phyloP scores from a whole-genome alignment of 2,329 filamentous ascomycete species.

The Simplicillium aogashimaense region DNA sequence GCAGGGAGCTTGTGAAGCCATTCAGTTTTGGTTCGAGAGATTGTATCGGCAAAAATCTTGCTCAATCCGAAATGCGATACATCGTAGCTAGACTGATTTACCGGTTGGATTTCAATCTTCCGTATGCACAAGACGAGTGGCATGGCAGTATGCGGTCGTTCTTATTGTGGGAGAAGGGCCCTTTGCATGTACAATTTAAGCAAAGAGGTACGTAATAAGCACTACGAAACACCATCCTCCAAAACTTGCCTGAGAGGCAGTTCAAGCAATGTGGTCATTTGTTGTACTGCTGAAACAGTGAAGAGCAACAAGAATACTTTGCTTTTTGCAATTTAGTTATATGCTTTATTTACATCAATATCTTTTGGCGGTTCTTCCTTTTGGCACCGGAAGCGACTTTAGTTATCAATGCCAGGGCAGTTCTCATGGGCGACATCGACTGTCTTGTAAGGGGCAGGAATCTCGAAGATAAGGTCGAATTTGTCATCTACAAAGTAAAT shows the following conservation, averaged over 20 bases:
- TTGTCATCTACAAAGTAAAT: background rate
- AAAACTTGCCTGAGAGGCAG: too few species aligned
- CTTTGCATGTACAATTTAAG: too few species aligned
- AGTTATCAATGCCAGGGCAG: constrained; percentile 3
- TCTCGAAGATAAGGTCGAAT: constrained; percentile 4
- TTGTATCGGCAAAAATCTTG: constrained; percentile 30
- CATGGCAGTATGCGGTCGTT: constrained; percentile 9
- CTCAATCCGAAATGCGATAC: constrained; percentile 37
- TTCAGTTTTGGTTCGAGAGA: constrained; percentile 28
- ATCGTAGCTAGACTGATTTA: constrained; percentile 32
- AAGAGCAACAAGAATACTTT: too few species aligned
- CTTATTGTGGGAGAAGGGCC: constrained; percentile 10
- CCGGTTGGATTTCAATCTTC: constrained; percentile 32
- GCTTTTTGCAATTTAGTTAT: too few species aligned
- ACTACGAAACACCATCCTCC: too few species aligned
- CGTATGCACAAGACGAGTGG: constrained; percentile 10
- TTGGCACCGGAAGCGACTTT: background rate
- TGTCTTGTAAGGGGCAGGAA: constrained; percentile 2
- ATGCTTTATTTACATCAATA: too few species aligned
- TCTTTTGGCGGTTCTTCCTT: background rate
- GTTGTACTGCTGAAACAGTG: too few species aligned
- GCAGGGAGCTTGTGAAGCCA: constrained; percentile 21
- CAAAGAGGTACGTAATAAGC: too few species aligned
- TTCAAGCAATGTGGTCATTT: too few species aligned
- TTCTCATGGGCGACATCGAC: background rate